Evolutionary conservation across 1,284 basidiomycete species (phyloP).

Genomic region (Agaricales sp.): DNA sequence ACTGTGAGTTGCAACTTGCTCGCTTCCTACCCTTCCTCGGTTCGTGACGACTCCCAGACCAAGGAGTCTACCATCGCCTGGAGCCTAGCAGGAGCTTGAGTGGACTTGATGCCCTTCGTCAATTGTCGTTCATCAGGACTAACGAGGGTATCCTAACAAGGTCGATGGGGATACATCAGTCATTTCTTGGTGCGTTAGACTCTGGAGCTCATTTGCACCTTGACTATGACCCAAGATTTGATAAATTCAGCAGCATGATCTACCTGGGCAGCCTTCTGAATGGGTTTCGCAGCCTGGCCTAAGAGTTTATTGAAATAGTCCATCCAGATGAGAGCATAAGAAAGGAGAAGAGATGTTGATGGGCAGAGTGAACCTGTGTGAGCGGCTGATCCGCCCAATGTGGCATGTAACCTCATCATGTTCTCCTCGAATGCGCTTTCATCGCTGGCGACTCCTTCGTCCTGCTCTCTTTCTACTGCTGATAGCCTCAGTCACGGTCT

Average conservation of each 20-base stretch:
- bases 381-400: neutral
- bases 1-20: constrained; percentile 4
- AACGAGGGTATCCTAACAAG: constrained; percentile 55
- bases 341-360: neutral
- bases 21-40: constrained; percentile 70
- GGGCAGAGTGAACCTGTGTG: neutral
- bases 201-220: constrained; percentile 42
- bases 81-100: constrained; percentile 70
- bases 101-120: constrained; percentile 70
- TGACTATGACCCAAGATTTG: constrained; percentile 61
- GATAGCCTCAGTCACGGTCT: neutral
- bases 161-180: neutral
- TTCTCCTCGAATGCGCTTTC: neutral
- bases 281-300: constrained; percentile 36
- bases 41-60: constrained; percentile 76
- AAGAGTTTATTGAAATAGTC: constrained; percentile 82
- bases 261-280: constrained; percentile 35
- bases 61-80: constrained; percentile 82
- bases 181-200: neutral
- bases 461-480: neutral
- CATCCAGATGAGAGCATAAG: constrained; percentile 28
- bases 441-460: neutral
- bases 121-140: constrained; percentile 79
- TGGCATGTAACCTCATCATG: neutral
- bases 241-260: constrained; percentile 66